Percentiles rank a stretch among this genome's conserved stretches.
These are phyloP conservation scores for Suillus plorans DNA, from an alignment of 768 basidiomycete species.

Conservation along the genomic window DNA sequence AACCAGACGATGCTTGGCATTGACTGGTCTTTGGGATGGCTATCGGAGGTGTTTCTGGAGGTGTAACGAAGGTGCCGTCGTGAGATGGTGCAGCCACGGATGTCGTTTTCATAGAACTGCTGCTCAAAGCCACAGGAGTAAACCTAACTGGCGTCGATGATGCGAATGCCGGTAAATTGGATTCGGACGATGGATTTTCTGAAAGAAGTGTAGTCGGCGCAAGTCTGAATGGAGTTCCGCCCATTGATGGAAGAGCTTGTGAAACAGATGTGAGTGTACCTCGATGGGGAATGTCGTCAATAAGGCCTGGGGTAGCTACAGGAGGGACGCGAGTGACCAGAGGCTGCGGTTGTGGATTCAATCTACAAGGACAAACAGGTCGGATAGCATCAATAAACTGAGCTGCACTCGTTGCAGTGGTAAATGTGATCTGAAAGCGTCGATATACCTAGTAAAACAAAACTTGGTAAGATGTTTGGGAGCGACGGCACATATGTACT, in stretches of 20 bases:
- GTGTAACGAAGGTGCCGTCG: slow-evolving; percentile 26
- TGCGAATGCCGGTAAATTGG: slow-evolving; percentile 3
- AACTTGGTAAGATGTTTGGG: slow-evolving; percentile 2
- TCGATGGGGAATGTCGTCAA: slow-evolving; percentile 15
- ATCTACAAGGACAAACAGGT: slow-evolving; percentile 73
- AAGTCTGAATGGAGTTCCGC: not conserved
- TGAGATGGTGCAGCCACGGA: slow-evolving; percentile 19
- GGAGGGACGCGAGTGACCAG: slow-evolving; percentile 19
- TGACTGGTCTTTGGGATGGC: not conserved
- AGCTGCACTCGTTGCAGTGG: slow-evolving; percentile 43
- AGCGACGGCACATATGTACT: slow-evolving; percentile 23
- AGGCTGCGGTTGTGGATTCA: slow-evolving; percentile 39
- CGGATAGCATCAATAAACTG: slow-evolving; percentile 64
- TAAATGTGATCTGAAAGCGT: slow-evolving; percentile 76
- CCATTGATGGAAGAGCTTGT: slow-evolving; percentile 9
- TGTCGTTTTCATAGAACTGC: not conserved
- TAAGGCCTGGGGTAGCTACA: slow-evolving; percentile 7
- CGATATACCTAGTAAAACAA: slow-evolving; percentile 59
- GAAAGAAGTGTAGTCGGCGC: not conserved
- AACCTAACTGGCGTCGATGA: slow-evolving; percentile 12
- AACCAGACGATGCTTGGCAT: not conserved
- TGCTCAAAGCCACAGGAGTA: slow-evolving; percentile 8
- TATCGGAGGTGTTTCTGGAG: slow-evolving; percentile 23
- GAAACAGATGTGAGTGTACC: slow-evolving; percentile 9
- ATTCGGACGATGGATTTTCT: not conserved